Conservation (phyloP, 2,329 filamentous ascomycete genomes). For the Exserohilum turcica region DNA sequence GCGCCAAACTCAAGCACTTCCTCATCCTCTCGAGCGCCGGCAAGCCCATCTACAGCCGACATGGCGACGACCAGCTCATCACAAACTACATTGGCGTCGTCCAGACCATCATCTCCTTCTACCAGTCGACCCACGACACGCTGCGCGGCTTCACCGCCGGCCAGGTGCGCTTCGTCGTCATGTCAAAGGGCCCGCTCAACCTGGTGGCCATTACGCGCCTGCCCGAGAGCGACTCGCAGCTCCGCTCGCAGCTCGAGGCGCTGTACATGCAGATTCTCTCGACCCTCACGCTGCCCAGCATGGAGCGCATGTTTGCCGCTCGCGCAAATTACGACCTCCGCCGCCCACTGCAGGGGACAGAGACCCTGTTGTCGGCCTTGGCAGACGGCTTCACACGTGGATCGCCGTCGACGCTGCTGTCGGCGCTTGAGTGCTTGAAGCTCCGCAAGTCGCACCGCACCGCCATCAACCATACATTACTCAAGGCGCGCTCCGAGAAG, state of each 20-base stretch:
- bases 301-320: conserved; percentile 85
- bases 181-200: conserved; percentile 84
- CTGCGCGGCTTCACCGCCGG: conserved; percentile 87
- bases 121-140: conserved; percentile 77
- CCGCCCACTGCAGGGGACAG: conserved; percentile 87
- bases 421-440: conserved; percentile 90
- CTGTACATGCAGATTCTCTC: conserved; percentile 98
- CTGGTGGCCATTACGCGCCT: conserved; percentile 91
- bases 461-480: conserved; percentile 82
- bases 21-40: conserved; percentile 94
- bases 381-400: conserved; percentile 94
- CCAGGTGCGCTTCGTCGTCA: conserved; percentile 80
- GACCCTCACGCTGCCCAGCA: conserved; percentile 84
- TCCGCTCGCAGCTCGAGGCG: conserved; percentile 86
- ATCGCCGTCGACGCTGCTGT: conserved; percentile 85
- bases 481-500: conserved; percentile 76
- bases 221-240: conserved; percentile 87
- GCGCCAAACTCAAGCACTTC: conserved; percentile 93
- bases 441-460: conserved; percentile 86
- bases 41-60: conserved; percentile 95
- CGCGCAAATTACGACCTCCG: conserved; percentile 93
- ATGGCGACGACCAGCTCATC: conserved; percentile 87
- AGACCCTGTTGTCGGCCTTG: conserved; percentile 85
- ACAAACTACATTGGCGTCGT: conserved; percentile 94
- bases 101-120: conserved; percentile 97